Evolutionary conservation across 352 stramenopile species (phyloP), one percentile per base, ranked within the genome.

Genomic region (Globisporangium spiculum): DNA sequence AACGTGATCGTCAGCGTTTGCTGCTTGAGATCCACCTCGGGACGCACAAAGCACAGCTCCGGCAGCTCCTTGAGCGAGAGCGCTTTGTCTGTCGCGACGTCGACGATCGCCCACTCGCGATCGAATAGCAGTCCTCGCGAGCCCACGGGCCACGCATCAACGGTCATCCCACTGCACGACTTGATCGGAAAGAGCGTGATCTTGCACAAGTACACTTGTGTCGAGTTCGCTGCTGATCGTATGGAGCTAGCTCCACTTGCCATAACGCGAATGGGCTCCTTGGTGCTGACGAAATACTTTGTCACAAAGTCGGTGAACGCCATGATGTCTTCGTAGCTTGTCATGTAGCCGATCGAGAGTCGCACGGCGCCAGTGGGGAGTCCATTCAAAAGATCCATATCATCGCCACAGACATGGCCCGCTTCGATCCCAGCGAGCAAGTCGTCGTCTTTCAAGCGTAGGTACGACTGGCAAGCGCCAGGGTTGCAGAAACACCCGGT

Each of bases 401-500:
- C 73, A 57, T 92, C 83, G 2, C 86, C 84, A 36, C 86, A 94
- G 22, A 92, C 80, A 38, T 94, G 84, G 0, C 84, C 83, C 52
- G 78, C 80, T 8, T 72, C 73, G 41, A 91, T 87, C 27, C 79
- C 79, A 2, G 77, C 74, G 58, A 89, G 63, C 27, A 92, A 59
- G 44, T 92, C 78, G 5, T 70, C 65, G 34, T 91, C 80, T 16
- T 75, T 73, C 36, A 92, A 72, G 0, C 68, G 68, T 10, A 94
- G 71, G 63, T 92, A 89, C 56, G 76, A 69, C 54, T 94, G 83
- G 20, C 86, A 94, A 22, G 86, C 86, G 1, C 83, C 86, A n/a
- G 86, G 83, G 60, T 92, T 94, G 58, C 86, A 94, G 60, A 92
- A 92, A 62, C 86, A 94, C 18, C 86, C 86, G 20, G 78, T 89